phyloP scores from a whole-genome alignment of 2,329 filamentous ascomycete genomes.

The Trichoderma harzianum region DNA sequence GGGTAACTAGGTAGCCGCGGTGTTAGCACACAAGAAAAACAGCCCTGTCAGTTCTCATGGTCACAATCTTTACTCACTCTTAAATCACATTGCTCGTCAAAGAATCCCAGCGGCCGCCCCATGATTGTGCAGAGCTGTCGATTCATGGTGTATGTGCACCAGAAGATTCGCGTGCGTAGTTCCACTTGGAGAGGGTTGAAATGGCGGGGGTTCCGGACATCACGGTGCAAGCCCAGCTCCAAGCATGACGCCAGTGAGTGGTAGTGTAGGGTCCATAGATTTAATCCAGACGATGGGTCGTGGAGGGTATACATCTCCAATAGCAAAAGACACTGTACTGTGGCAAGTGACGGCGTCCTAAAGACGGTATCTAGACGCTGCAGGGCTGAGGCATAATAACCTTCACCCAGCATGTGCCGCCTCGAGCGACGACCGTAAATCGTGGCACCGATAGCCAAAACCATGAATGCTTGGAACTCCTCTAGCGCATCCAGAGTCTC shows the following conservation, averaged over 20 bases:
- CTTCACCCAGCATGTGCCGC: conserved; percentile 18
- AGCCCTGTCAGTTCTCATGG: no score
- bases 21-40: conserved; percentile 28
- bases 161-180: conserved; percentile 54
- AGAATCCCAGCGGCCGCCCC: conserved; percentile 52
- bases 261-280: conserved; percentile 54
- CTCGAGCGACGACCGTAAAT: conserved; percentile 34
- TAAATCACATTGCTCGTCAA: conserved; percentile 54
- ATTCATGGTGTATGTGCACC: conserved; percentile 52
- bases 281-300: conserved; percentile 46
- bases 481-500: conserved; percentile 29
- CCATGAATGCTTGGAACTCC: conserved; percentile 51
- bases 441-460: conserved; percentile 47
- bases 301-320: conserved; percentile 49
- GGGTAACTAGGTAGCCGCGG: conserved; percentile 19
- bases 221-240: conserved; percentile 50
- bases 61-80: conserved; percentile 23
- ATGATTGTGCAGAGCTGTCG: conserved; percentile 52
- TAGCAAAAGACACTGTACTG: conserved; percentile 47
- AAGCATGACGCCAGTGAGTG: conserved; percentile 50
- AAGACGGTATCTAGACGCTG: conserved; percentile 44
- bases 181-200: conserved; percentile 50
- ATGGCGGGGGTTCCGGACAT: conserved; percentile 40
- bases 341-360: conserved; percentile 46
- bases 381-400: conserved; percentile 40